Conservation (phyloP, 2,329 filamentous ascomycete species). For the Alternaria ethzedia region DNA sequence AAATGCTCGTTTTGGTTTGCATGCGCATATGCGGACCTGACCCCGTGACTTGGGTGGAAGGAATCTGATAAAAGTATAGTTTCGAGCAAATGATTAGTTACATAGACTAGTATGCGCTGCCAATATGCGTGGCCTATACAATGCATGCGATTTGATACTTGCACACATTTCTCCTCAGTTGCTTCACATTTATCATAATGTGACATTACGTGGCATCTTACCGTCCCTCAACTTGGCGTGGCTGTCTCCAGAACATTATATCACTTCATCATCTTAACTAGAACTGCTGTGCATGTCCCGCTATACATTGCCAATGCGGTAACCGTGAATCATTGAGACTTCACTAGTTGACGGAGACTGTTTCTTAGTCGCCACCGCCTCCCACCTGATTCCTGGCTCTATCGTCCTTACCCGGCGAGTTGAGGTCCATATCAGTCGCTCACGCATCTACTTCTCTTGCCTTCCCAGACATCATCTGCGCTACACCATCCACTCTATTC, state of each 20-base stretch:
- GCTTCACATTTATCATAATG: neutral
- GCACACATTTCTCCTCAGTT: neutral
- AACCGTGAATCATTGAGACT: neutral
- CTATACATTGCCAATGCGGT: neutral
- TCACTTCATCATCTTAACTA: neutral
- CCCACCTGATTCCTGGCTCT: neutral
- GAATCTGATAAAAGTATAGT: conserved; percentile 48
- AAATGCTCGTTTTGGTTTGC: conserved; percentile 34
- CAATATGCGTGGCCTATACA: conserved; percentile 28
- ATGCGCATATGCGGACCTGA: conserved; percentile 25
- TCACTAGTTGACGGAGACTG: neutral
- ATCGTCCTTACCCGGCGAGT: neutral
- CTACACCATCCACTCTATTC: neutral
- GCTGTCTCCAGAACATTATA: neutral
- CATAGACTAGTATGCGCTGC: conserved; percentile 41
- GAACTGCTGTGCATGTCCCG: neutral
- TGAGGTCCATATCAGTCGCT: neutral
- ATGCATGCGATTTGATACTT: conserved; percentile 35
- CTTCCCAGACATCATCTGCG: neutral
- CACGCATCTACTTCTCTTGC: neutral
- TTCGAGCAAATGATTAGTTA: conserved; percentile 41
- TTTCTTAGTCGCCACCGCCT: neutral
- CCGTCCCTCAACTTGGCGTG: neutral
- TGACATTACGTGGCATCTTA: neutral
- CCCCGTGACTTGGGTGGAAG: conserved; percentile 43